Conservation (phyloP, 352 stramenopile genomes). For the Phytophthora pistaciae region DNA sequence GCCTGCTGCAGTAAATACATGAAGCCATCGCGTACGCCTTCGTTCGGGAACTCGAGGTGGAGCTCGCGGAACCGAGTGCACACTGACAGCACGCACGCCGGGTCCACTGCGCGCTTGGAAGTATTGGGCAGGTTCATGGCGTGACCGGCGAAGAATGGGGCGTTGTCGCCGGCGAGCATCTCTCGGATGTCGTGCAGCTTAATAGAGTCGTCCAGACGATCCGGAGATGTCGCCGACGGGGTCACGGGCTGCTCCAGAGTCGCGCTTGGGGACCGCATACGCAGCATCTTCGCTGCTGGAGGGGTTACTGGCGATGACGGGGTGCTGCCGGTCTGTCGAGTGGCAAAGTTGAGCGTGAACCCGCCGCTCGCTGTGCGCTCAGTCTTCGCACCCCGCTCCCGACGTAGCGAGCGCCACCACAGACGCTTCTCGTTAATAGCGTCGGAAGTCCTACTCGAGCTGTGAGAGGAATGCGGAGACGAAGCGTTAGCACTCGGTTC, state of each 20-base stretch:
- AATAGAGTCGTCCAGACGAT: slow-evolving; percentile 69
- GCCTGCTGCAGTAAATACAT: slow-evolving; percentile 74
- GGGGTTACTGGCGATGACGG: slow-evolving; percentile 42
- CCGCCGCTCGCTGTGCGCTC: slow-evolving; percentile 74
- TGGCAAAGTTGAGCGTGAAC: slow-evolving; percentile 60
- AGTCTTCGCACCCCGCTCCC: slow-evolving; percentile 58
- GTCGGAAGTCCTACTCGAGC: slow-evolving; percentile 51
- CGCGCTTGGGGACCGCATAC: slow-evolving; percentile 16
- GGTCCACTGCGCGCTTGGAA: slow-evolving; percentile 63
- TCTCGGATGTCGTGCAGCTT: slow-evolving; percentile 64
- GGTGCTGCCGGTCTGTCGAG: slow-evolving; percentile 41
- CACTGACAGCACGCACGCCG: slow-evolving; percentile 66
- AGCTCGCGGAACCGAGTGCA: slow-evolving; percentile 70
- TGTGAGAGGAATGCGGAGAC: slow-evolving; percentile 38
- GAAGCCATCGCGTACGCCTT: slow-evolving; percentile 76
- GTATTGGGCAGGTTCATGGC: slow-evolving; percentile 51
- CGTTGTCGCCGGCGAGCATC: slow-evolving; percentile 55
- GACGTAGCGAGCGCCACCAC: slow-evolving; percentile 78
- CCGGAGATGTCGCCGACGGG: slow-evolving; percentile 24
- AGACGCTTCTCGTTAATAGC: slow-evolving; percentile 69
- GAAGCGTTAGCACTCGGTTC: slow-evolving; percentile 36
- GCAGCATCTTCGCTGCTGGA: slow-evolving; percentile 21
- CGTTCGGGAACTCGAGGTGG: slow-evolving; percentile 74
- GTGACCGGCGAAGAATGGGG: slow-evolving; percentile 65
- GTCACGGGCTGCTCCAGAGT: slow-evolving; percentile 20